Base-by-base conservation (phyloP, 2,329 filamentous ascomycete species). In the Cladosporium phlei region DNA sequence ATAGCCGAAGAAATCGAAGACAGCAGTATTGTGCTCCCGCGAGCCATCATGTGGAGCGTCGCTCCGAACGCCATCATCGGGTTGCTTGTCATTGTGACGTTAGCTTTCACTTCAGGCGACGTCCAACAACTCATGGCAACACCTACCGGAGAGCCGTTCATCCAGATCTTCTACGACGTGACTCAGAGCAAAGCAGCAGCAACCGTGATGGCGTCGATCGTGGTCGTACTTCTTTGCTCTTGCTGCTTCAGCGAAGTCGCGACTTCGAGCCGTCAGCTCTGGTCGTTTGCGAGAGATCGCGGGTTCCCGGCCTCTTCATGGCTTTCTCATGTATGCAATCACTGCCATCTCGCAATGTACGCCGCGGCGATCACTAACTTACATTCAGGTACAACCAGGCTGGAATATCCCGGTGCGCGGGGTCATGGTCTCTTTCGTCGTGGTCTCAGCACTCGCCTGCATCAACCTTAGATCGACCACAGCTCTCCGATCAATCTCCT, bases 231-330 rank as follows among this genome's bases (percentile, higher is more conserved):
- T 27, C 52, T 57, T 8, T 59, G 55, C 12, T 63, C 56, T 47
- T 59, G 56, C 51, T 57, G 58, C 49, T 58, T 69, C 37, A 61
- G 56, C 32, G 58, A 62, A 35, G 56, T 68, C 1, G 67, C 68
- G 2, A 66, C 68, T 1, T 60, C 66, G 5, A 66, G 63, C 19
- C 58, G 65, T 33, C 64, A 70, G 53, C 52, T 68, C n/a, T 65
- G 61, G 54, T 56, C 64, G 10, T 71, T 70, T 48, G 65, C 67
- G 2, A 61, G 68, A 29, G 68, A 70, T 44, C 50, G 60, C 16
- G 66, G 63, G 1, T 46, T 64, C 16, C 66, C 62, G 9, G 32
- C 21, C 14, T 46, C 44, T 25, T 38, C 33, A n/a, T 46, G 44
- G 44, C 44, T 46, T 24, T 38, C 33, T 6, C 17, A 46, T 16